These are phyloP conservation scores for Fusarium transvaalense DNA, from an alignment of 2,329 filamentous ascomycete species.

Conservation along the genomic window DNA sequence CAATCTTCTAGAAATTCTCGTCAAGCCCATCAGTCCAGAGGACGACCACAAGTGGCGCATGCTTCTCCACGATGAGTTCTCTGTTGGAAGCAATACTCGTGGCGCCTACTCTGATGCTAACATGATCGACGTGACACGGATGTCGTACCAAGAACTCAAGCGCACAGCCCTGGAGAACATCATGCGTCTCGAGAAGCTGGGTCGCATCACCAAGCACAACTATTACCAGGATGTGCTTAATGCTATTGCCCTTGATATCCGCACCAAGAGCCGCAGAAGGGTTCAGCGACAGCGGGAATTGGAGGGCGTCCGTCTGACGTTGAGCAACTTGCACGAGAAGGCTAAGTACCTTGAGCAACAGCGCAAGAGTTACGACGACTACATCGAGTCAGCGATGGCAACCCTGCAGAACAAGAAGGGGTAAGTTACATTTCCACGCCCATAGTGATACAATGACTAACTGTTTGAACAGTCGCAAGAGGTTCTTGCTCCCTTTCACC, in stretches of 20 bases:
- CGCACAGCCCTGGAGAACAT: slow-evolving; percentile 94
- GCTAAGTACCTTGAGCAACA: slow-evolving; percentile 94
- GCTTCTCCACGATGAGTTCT: slow-evolving; percentile 84
- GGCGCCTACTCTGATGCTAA: slow-evolving; percentile 92
- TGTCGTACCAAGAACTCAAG: slow-evolving; percentile 94
- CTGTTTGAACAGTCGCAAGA: slow-evolving; percentile 76
- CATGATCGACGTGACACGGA: slow-evolving; percentile 88
- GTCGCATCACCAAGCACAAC: slow-evolving; percentile 90
- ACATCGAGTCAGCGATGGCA: slow-evolving; percentile 98
- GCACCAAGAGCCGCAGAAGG: slow-evolving; percentile 93
- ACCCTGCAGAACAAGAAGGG: slow-evolving; percentile 97
- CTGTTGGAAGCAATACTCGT: slow-evolving; percentile 73
- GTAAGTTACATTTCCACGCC: slow-evolving; percentile 58
- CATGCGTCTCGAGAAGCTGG: slow-evolving; percentile 85
- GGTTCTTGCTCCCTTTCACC: slow-evolving; percentile 94
- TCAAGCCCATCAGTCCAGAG: slow-evolving; percentile 86
- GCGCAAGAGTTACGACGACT: slow-evolving; percentile 97
- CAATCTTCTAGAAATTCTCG: slow-evolving; percentile 94
- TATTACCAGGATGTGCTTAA: slow-evolving; percentile 98
- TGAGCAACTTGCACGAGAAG: slow-evolving; percentile 83
- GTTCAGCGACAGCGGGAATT: slow-evolving; percentile 93
- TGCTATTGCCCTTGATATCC: slow-evolving; percentile 94
- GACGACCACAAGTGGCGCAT: slow-evolving; percentile 90
- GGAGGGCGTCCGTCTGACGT: slow-evolving; percentile 82
- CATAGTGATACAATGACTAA: slow-evolving; percentile 29